A percentile compares a stretch with the other conserved stretches of the same genome.
Evolutionary conservation across 1,284 basidiomycete species (phyloP).

Genomic region (Pseudomicrostroma phylloplanum): DNA sequence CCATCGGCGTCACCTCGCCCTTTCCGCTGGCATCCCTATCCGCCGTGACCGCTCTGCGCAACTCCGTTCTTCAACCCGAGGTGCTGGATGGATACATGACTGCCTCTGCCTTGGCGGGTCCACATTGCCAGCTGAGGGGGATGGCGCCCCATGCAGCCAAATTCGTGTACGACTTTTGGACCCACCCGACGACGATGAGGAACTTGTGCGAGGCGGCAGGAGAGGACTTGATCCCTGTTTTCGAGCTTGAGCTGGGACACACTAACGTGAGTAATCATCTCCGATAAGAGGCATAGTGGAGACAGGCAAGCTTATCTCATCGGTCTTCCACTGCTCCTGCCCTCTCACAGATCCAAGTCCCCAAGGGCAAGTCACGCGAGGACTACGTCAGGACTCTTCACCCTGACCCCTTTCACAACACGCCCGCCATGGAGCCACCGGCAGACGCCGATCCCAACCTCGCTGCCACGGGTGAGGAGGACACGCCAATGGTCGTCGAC

Average conservation of each 20-base stretch:
- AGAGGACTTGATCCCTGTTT: slow-evolving; percentile 29
- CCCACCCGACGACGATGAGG: slow-evolving; percentile 26
- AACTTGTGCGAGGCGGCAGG: slow-evolving; percentile 36
- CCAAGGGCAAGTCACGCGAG: slow-evolving; percentile 7
- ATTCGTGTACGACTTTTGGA: slow-evolving; percentile 25
- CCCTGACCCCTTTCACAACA: slow-evolving; percentile 18
- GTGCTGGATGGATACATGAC: slow-evolving; percentile 15
- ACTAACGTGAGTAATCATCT: slow-evolving; percentile 5
- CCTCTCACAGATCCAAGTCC: slow-evolving; percentile 17
- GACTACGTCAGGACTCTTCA: slow-evolving; percentile 10
- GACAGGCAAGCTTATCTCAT: background rate
- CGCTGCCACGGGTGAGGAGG: slow-evolving; percentile 1
- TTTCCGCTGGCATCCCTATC: slow-evolving; percentile 32
- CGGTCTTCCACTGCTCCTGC: background rate
- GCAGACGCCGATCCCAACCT: background rate
- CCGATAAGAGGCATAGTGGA: background rate
- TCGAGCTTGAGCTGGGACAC: slow-evolving; percentile 16
- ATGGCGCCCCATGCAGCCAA: slow-evolving; percentile 15
- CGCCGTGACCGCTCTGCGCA: slow-evolving; percentile 28
- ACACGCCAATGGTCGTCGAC: slow-evolving; percentile 12
- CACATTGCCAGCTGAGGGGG: slow-evolving; percentile 17
- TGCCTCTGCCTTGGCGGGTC: slow-evolving; percentile 9
- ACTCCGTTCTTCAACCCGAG: slow-evolving; percentile 25
- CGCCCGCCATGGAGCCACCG: background rate
- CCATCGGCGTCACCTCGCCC: slow-evolving; percentile 24